Conservation (phyloP, 2,329 filamentous ascomycete species). For the Aspergillus pseudonomiae region DNA sequence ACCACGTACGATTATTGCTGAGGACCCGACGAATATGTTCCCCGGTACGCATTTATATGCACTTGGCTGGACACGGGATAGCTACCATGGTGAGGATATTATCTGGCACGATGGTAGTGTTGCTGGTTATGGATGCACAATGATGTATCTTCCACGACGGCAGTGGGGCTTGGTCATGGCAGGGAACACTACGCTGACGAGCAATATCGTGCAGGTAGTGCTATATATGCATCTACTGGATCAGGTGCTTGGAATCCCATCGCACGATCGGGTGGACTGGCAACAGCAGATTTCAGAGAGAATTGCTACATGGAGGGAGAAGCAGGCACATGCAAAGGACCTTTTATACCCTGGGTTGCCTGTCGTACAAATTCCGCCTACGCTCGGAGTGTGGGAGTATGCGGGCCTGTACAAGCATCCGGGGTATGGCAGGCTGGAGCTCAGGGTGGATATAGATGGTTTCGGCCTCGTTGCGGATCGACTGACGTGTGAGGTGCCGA, state of each 20-base stretch:
- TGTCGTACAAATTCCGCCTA: not conserved
- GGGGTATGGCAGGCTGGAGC: not conserved
- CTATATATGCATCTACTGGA: not conserved
- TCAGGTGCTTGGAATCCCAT: not conserved
- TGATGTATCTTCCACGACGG: not conserved
- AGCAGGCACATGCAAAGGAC: not conserved
- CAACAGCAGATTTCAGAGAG: not conserved
- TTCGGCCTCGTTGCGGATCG: not conserved
- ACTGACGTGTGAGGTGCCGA: not conserved
- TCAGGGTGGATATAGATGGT: not conserved
- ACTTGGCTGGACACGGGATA: not conserved
- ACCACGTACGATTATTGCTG: constrained; percentile 24
- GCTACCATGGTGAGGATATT: not conserved
- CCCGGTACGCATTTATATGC: not conserved
- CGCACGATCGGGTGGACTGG: not conserved
- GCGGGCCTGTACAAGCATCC: not conserved
- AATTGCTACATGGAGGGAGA: not conserved
- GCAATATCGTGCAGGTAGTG: not conserved
- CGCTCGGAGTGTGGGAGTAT: not conserved
- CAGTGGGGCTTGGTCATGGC: not conserved
- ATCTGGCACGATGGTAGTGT: not conserved
- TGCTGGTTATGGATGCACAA: not conserved
- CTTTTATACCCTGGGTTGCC: not conserved
- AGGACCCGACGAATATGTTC: not conserved
- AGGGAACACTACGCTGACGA: not conserved